These are phyloP conservation scores for Phytophthora pseudosyringae DNA, from an alignment of 352 stramenopile species.

Conservation along the genomic window DNA sequence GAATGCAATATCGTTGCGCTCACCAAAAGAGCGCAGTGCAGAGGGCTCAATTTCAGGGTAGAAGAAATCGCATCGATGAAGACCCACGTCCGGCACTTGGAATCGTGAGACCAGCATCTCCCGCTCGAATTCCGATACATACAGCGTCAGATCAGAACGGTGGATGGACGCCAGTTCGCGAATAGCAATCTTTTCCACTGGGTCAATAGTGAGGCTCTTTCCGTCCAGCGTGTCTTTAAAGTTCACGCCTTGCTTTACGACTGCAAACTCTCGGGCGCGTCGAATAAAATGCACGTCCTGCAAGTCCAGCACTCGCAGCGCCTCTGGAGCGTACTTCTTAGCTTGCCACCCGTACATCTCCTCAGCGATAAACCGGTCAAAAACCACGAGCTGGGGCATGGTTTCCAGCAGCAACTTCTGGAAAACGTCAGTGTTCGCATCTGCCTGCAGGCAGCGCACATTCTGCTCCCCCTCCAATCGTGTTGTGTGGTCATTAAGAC, in stretches of 20 bases:
- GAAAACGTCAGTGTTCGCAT: conserved; percentile 77
- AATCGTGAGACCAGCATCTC: conserved; percentile 67
- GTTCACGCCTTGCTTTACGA: conserved; percentile 59
- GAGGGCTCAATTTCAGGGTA: conserved; percentile 46
- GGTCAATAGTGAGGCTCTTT: conserved; percentile 35
- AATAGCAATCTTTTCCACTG: conserved; percentile 72
- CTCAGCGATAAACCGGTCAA: conserved; percentile 86
- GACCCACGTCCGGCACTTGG: conserved; percentile 48
- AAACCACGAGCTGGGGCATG: conserved; percentile 73
- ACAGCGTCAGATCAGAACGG: conserved; percentile 78
- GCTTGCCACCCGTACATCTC: conserved; percentile 90
- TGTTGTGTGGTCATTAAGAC: conserved; percentile 75
- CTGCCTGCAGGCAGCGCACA: conserved; percentile 71
- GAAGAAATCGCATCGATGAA: conserved; percentile 79
- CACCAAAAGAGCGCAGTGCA: conserved; percentile 26
- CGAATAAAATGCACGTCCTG: conserved; percentile 95
- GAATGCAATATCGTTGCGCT: conserved; percentile 81
- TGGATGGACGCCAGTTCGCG: conserved; percentile 82
- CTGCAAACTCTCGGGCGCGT: conserved; percentile 75
- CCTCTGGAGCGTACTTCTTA: conserved; percentile 76
- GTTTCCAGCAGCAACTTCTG: conserved; percentile 66
- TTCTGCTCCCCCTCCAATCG: conserved; percentile 45
- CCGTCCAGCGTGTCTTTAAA: conserved; percentile 49
- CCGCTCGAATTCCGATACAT: conserved; percentile 71
- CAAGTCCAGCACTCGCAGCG: conserved; percentile 89